Evolutionary conservation across 495 filamentous ascomycete genomes (phyloP).

Genomic region (Pseudotulostoma volvatum): DNA sequence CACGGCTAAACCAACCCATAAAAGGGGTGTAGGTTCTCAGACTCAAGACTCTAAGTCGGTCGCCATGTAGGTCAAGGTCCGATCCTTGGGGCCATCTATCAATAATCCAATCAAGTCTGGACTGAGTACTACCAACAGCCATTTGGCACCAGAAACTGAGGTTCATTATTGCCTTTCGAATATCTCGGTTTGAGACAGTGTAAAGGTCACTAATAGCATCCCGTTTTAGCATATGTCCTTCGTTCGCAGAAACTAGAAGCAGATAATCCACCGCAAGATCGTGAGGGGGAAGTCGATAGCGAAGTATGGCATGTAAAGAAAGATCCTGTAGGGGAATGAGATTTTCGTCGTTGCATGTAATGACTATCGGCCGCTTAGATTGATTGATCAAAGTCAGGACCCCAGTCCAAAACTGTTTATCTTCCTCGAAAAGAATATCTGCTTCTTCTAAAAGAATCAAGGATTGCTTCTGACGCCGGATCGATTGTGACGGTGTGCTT

Average conservation of each 20-base stretch:
- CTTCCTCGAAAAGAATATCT: constrained; percentile 84
- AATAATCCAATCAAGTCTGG: constrained; percentile 81
- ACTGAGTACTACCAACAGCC: constrained; percentile 73
- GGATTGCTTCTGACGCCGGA: constrained; percentile 70
- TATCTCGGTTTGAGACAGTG: constrained; percentile 44
- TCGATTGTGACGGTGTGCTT: constrained; percentile 19
- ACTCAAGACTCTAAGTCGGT: constrained; percentile 65
- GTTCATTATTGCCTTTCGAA: constrained; percentile 71
- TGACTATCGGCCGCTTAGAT: constrained; percentile 79
- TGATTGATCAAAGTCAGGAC: constrained; percentile 58
- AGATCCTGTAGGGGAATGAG: constrained; percentile 54
- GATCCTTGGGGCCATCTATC: constrained; percentile 50
- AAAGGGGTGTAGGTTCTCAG: constrained; percentile 56
- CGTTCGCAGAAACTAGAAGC: constrained; percentile 68
- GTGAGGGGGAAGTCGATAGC: constrained; percentile 51
- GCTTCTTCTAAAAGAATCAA: constrained; percentile 90
- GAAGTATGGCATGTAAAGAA: constrained; percentile 68
- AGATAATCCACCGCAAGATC: constrained; percentile 66
- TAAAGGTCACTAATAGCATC: constrained; percentile 55
- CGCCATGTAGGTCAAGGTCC: constrained; percentile 48
- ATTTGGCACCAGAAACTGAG: constrained; percentile 96
- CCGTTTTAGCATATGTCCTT: constrained; percentile 68
- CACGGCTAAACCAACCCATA: constrained; percentile 62
- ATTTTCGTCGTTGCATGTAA: constrained; percentile 86
- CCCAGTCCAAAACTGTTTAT: constrained; percentile 85